phyloP scores from a whole-genome alignment of 2,329 filamentous ascomycete genomes.

The Aspergillus carbonarius region DNA sequence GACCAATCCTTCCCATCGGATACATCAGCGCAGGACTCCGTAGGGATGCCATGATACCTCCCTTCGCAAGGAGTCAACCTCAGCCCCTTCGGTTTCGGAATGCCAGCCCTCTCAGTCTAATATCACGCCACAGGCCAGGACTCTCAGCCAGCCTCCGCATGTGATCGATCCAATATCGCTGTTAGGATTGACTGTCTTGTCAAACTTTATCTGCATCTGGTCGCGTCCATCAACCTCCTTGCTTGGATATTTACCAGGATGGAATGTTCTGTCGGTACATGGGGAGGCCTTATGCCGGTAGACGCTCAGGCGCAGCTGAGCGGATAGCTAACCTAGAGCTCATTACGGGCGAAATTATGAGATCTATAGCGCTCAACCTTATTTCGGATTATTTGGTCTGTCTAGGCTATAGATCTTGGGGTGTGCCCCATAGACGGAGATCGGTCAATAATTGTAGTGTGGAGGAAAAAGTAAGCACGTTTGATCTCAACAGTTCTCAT shows the following conservation, averaged over 20 bases:
- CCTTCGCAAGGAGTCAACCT: not conserved
- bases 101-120: not conserved
- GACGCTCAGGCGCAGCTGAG: too few relatives aligned
- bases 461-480: not conserved
- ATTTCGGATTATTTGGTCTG: not conserved
- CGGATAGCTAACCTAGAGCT: too few relatives aligned
- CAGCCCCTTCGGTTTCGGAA: not conserved
- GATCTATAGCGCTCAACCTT: not conserved
- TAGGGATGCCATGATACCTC: not conserved
- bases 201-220: not conserved
- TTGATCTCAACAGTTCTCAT: not conserved
- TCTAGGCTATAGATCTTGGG: not conserved
- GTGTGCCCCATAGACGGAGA: not conserved
- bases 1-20: not conserved
- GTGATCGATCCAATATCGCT: not conserved
- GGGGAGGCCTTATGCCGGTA: too few relatives aligned
- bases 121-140: not conserved
- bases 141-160: not conserved
- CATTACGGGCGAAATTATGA: not conserved
- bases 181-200: not conserved
- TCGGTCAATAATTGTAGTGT: not conserved
- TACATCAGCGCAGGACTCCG: not conserved
- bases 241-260: not conserved
- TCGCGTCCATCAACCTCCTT: not conserved
- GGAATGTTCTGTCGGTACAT: not conserved